Base-by-base conservation (phyloP, 2,329 filamentous ascomycete genomes). In the Leptographium galeiforme region DNA sequence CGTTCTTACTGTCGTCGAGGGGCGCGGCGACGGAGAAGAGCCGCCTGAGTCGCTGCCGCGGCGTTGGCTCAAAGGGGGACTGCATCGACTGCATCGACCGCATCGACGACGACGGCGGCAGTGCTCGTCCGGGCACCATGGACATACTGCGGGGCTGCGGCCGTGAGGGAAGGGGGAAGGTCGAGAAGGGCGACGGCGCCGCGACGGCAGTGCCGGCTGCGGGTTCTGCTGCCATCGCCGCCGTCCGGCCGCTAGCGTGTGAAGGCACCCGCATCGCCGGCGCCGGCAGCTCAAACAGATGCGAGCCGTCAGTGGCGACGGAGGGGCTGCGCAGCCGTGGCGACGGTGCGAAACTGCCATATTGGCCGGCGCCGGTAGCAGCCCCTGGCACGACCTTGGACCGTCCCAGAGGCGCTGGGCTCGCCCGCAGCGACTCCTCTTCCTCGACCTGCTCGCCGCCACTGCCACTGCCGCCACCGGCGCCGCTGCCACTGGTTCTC, bases 341-440 rank as follows among this genome's bases (percentile, higher is more conserved):
- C 0, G 74, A 71, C 2, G 68, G 62, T 11, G 70, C 67, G 54
- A 80, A 74, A 64, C 77, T 80, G 43, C 77, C 77, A 63, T 80
- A 80, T 6, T 72, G 72, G 12, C 70, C 60, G 39, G 66, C 67
- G 44, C 67, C 67, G 3, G 67, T 66, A 0, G 67, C 58, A 1
- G 64, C 65, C 14, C 58, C 57, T 25, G 4, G 70, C 71, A 54
- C 77, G 60, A 2, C 68, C 65, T 49, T 73, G 69, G 54, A 56
- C 19, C 50, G 60, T 34, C 60, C 62, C 30, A 63, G 60, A 0
- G 62, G 61, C 7, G 61, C 61, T 30, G 63, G 62, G 47, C 61
- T 63, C 16, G 59, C 46, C n/a, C 59, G 57, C 25, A 63, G 55
- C 41, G 60, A 60, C 8, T 34, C 49, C 18, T 34, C 16, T 43